Conservation (phyloP, 257 asterid genomes). For the Vinca minor region DNA sequence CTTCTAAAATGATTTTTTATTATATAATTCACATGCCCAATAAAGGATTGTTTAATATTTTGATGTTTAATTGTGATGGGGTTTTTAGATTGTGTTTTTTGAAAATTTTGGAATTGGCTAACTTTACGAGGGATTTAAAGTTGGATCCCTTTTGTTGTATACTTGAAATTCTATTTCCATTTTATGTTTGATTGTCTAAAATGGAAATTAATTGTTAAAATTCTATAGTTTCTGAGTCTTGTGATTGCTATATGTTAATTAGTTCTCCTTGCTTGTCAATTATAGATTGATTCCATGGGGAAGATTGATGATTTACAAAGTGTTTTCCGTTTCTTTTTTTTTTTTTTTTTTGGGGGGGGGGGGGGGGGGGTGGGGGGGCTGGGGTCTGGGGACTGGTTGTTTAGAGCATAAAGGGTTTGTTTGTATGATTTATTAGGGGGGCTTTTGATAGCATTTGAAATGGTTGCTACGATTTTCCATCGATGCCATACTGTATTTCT, state of each 20-base stretch:
- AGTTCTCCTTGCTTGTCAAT: no score
- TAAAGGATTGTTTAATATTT: not conserved
- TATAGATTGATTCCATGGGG: not conserved
- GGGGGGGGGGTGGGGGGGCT: no score
- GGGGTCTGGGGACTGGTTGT: no score
- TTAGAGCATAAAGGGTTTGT: not conserved
- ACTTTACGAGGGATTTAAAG: not conserved
- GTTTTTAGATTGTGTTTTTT: not conserved
- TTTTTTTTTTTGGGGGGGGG: no score
- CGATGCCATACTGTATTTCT: not conserved
- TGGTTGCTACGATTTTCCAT: not conserved
- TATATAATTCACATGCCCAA: not conserved
- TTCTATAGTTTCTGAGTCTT: not conserved
- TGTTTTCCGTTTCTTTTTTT: no score
- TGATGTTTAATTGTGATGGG: conserved; percentile 2
- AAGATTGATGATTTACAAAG: not conserved
- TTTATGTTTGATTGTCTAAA: not conserved
- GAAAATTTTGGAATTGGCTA: no score
- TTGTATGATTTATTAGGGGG: not conserved
- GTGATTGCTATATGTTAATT: no score
- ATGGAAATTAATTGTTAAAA: not conserved
- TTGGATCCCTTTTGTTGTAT: not conserved
- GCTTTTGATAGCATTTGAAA: not conserved
- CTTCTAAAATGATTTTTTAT: not conserved
- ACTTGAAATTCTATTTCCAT: not conserved